Evolutionary conservation across 2,329 filamentous ascomycete species (phyloP), one percentile per base, ranked within the genome.

Genomic region (Neofusicoccum cordaticola): DNA sequence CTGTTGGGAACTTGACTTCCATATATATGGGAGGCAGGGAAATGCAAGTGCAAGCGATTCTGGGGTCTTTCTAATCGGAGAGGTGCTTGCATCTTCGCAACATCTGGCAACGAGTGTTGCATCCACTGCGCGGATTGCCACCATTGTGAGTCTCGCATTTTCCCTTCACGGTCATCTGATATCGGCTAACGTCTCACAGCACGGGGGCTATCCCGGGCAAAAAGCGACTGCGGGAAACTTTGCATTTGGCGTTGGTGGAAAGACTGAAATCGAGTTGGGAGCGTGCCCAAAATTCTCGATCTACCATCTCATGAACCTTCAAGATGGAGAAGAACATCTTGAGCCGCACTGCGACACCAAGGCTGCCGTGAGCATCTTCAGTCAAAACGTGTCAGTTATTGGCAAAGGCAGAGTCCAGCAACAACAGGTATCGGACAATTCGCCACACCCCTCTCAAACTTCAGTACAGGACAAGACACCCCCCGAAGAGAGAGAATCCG

Each of bases 171-270:
- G 4, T 8, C 2, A 7, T 31, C 22, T 2, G 13, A 15, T 1
- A 1, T n/a, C 0, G 22, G 47, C 27, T 50, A n/a, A 50, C 11
- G 3, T 3, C 2, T 73, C 73, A n/a, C 73, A 80, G 51, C 84
- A 86, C 66, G 79, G 73, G 0, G 75, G 80, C 0, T 86, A 86
- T 62, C 72, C 75, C 0, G 78, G 79, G 0, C 83, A 86, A 68
- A 80, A 81, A n/a, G 83, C 83, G 0, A 86, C 82, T 0, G 75
- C 79, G 0, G 84, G 84, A 0, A 85, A 85, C 65, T 80, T 86
- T 48, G 82, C 79, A 0, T 78, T 78, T 39, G 78, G 77, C 1
- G 77, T 79, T n/a, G 77, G 77, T 35, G 76, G 76, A 0, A 76
- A 77, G 35, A 69, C 77, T 15, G 63, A 69, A 15, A 77, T 78